Evolutionary conservation across 2,329 filamentous ascomycete genomes (phyloP), one percentile per base, ranked within the genome.

Genomic region (Fusarium phyllophilum): DNA sequence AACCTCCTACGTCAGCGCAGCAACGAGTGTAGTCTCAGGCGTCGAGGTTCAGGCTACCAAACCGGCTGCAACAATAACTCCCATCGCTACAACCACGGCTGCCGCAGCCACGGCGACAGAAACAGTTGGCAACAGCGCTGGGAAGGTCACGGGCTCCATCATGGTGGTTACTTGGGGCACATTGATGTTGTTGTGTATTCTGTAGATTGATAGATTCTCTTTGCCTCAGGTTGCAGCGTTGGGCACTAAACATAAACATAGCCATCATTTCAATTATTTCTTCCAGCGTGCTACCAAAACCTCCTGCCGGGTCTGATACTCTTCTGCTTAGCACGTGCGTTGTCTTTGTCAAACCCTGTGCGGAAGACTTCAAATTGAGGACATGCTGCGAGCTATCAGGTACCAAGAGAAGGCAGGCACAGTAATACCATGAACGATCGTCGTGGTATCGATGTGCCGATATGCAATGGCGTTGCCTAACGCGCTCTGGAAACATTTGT

Each of bases 11-110:
- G 33, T 33, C 2, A 20, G 33, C 9, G 58, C 59, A 24, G 58
- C 58, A 4, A 65, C 62, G 4, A 63, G 58, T n/a, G 39, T 65
- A 17, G 26, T 65, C 12, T 64, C 62, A 4, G 62, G 38, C 7
- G 45, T 65, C 15, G 26, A 52, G 11, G 62, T 65, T 3, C 24
- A 65, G 13, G 62, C 62, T 7, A 64, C 62, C 0, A 54, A 54
- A 39, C 62, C 62, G 8, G 62, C 59, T 20, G 39, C 62, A 9
- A 55, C 62, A 33, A 46, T 44, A 2, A 33, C 41, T 8, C 26
- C 57, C 3, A 10, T 31, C 5, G 14, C 42, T 4, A 54, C 22
- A 0, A 29, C 39, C 3, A 39, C 33, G 1, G 38, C 39, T 5
- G 24, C 62, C 5, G 29, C 45, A 6, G n/a, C 33, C 7, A n/a